Percentiles rank a stretch among this genome's conserved stretches.
These are phyloP conservation scores for Breviolum minutum DNA, from an alignment of 73 alveolate genomes.

Conservation along the genomic window DNA sequence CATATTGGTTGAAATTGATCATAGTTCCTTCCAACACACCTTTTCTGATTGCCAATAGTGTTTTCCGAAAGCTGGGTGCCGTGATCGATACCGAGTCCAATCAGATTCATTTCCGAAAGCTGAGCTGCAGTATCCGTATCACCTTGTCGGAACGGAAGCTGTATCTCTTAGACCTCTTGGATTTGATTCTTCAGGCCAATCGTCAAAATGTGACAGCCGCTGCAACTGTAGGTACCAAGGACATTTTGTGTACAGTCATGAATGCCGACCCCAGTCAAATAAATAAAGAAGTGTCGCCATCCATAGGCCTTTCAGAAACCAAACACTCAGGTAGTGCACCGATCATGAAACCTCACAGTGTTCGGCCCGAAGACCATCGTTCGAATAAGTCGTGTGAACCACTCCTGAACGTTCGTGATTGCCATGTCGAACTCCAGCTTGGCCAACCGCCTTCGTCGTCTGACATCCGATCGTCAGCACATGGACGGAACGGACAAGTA, in stretches of 20 bases:
- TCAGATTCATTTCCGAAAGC: not conserved
- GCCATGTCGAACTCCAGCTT: not conserved
- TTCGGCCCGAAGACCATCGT: not conserved
- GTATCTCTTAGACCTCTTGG: not conserved
- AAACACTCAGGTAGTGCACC: no score
- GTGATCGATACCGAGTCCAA: not conserved
- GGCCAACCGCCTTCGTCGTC: not conserved
- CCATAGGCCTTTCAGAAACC: no score
- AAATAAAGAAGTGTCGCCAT: no score
- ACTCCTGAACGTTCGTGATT: no score
- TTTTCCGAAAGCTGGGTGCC: not conserved
- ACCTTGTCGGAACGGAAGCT: not conserved
- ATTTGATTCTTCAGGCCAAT: not conserved
- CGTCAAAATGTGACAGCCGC: not conserved
- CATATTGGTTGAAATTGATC: not conserved
- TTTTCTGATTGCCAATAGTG: not conserved
- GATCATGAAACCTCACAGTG: no score
- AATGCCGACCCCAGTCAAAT: no score
- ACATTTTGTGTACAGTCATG: no score
- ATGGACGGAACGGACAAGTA: not conserved
- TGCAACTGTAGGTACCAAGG: not conserved
- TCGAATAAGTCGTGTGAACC: not conserved
- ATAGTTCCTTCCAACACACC: not conserved
- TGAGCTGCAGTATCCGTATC: not conserved
- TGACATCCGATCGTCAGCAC: not conserved